Conservation (phyloP, 1,139 yeast species). For the Chernovozyma sophiae-reginae region DNA sequence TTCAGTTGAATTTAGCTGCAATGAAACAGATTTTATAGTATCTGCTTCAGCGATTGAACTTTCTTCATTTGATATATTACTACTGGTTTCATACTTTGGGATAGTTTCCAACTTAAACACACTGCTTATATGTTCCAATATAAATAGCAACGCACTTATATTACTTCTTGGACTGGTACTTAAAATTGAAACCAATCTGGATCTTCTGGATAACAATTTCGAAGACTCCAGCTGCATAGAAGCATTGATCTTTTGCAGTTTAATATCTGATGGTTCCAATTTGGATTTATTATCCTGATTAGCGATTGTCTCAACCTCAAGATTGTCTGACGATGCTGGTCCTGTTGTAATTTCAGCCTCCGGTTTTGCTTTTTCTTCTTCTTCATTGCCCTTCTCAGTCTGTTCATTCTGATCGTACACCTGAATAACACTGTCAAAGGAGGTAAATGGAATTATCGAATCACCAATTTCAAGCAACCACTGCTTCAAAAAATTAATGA, state of each 20-base stretch:
- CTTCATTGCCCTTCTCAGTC: too few species aligned
- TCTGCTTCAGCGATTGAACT: not conserved
- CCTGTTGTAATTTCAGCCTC: not conserved
- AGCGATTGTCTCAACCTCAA: not conserved
- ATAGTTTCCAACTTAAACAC: slow-evolving; percentile 23
- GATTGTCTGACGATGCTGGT: not conserved
- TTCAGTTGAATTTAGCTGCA: slow-evolving; percentile 32
- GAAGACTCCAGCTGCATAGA: not conserved
- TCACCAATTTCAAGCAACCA: slow-evolving; percentile 46
- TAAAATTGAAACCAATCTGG: slow-evolving; percentile 24
- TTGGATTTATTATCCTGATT: not conserved
- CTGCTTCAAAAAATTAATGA: slow-evolving; percentile 32
- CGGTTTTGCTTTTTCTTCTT: not conserved
- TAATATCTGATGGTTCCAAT: not conserved
- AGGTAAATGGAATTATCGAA: slow-evolving; percentile 40
- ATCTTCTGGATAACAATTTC: slow-evolving; percentile 4
- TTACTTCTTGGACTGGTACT: slow-evolving; percentile 41
- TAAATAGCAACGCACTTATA: slow-evolving; percentile 32
- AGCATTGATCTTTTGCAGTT: not conserved
- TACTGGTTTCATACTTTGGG: slow-evolving; percentile 28
- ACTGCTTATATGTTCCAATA: slow-evolving; percentile 33
- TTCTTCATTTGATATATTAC: slow-evolving; percentile 14
- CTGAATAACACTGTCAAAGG: not conserved
- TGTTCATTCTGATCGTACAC: not conserved
- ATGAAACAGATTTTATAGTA: slow-evolving; percentile 7